Evolutionary conservation across 768 basidiomycete species (phyloP).

Genomic region (Tulasnella sp.): DNA sequence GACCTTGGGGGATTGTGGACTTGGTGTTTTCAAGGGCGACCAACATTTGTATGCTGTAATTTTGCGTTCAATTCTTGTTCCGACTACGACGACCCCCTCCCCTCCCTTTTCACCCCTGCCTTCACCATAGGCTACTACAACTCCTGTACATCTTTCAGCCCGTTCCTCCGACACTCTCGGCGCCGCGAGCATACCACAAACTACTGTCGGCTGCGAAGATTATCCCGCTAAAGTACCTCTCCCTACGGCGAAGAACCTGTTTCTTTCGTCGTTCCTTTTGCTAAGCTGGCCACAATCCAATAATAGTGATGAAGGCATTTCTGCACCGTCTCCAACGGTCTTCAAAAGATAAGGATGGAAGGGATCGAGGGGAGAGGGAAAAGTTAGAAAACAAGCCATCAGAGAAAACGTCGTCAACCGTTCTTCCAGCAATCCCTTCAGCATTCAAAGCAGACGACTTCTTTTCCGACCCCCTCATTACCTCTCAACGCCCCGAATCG

Average conservation of each 20-base stretch:
- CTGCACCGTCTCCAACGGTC: conserved; percentile 1
- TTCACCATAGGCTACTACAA: conserved; percentile 2
- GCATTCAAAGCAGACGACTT: conserved; percentile 7
- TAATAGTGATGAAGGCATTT: conserved; percentile 1
- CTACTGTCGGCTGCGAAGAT: no score
- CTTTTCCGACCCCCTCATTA: not conserved
- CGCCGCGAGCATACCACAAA: no score
- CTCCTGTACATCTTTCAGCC: conserved; percentile 1
- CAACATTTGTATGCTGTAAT: no score
- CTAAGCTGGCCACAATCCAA: not conserved
- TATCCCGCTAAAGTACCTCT: not conserved
- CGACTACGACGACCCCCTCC: not conserved
- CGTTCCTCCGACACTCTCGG: not conserved
- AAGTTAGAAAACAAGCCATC: not conserved
- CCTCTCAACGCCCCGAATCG: not conserved
- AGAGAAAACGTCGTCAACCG: not conserved
- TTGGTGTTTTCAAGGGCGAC: no score
- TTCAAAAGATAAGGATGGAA: conserved; percentile 1
- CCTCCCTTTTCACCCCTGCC: not conserved
- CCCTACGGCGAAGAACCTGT: not conserved
- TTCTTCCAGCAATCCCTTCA: not conserved
- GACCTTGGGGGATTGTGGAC: no score
- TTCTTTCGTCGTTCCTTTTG: conserved; percentile 1
- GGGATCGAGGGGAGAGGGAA: not conserved
- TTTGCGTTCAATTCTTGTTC: no score